phyloP scores from a whole-genome alignment of 2,329 filamentous ascomycete species.

The Colletotrichum aenigma region DNA sequence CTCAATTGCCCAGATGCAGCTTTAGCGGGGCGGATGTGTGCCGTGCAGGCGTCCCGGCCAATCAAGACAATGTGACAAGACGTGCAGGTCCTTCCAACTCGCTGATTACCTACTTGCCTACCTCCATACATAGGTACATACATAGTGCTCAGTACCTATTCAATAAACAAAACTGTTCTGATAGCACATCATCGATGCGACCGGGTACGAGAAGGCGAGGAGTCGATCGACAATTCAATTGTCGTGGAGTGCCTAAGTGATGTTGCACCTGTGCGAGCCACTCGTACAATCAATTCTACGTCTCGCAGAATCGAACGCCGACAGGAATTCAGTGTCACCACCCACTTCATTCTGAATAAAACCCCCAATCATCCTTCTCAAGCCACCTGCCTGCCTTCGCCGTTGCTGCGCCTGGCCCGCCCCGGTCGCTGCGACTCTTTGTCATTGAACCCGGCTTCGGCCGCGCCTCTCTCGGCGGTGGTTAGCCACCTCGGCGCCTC shows the following conservation, averaged over 20 bases:
- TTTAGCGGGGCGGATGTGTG: constrained; percentile 9
- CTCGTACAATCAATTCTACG: not conserved
- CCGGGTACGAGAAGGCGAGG: not conserved
- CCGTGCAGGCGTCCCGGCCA: constrained; percentile 8
- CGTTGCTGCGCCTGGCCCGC: not conserved
- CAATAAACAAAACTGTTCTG: not conserved
- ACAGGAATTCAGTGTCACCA: not conserved
- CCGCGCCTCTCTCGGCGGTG: not conserved
- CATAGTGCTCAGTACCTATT: not conserved
- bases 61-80: constrained; percentile 7
- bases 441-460: not conserved
- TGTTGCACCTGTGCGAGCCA: not conserved
- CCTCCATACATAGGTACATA: no score
- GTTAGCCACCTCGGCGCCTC: not conserved
- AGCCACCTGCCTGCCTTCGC: not conserved
- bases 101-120: not conserved
- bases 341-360: not conserved
- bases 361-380: not conserved
- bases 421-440: not conserved
- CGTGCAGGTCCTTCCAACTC: not conserved
- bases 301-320: not conserved
- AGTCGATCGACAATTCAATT: not conserved
- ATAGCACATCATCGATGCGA: not conserved
- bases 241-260: not conserved
- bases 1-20: not conserved